Conservation (phyloP, 2,329 filamentous ascomycete species). For the Exophiala oligosperma region DNA sequence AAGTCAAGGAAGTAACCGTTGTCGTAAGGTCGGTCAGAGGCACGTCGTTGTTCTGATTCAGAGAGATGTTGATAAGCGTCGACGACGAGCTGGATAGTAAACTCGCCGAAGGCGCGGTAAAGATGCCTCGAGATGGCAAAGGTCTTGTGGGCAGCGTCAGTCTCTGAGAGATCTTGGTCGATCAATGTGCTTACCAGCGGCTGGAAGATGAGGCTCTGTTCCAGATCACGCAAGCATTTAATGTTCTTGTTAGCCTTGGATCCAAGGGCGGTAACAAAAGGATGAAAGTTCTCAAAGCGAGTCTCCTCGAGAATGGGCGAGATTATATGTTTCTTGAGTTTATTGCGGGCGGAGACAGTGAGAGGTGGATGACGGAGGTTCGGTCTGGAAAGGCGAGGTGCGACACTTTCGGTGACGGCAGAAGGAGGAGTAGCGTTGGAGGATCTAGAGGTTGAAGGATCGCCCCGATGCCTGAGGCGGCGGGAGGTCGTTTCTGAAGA, state of each 20-base stretch:
- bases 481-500: conserved; percentile 21
- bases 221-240: conserved; percentile 85
- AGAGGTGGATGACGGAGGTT: conserved; percentile 60
- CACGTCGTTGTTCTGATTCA: conserved; percentile 82
- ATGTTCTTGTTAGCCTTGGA: conserved; percentile 78
- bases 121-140: conserved; percentile 66
- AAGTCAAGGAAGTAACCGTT: conserved; percentile 97
- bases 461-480: conserved; percentile 14
- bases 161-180: conserved; percentile 65
- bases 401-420: conserved; percentile 63
- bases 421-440: conserved; percentile 29
- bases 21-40: conserved; percentile 86
- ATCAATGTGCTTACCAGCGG: conserved; percentile 71
- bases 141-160: conserved; percentile 73
- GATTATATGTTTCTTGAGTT: conserved; percentile 78
- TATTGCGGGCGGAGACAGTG: conserved; percentile 67
- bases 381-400: conserved; percentile 46
- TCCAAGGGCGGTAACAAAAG: conserved; percentile 70
- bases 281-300: conserved; percentile 75
- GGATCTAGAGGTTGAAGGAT: conserved; percentile 11
- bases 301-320: conserved; percentile 73
- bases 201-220: conserved; percentile 88
- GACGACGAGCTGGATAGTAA: conserved; percentile 86
- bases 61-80: conserved; percentile 81
- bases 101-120: conserved; percentile 87